Conservation (phyloP, 2,329 filamentous ascomycete genomes). For the Alternaria conjuncta region DNA sequence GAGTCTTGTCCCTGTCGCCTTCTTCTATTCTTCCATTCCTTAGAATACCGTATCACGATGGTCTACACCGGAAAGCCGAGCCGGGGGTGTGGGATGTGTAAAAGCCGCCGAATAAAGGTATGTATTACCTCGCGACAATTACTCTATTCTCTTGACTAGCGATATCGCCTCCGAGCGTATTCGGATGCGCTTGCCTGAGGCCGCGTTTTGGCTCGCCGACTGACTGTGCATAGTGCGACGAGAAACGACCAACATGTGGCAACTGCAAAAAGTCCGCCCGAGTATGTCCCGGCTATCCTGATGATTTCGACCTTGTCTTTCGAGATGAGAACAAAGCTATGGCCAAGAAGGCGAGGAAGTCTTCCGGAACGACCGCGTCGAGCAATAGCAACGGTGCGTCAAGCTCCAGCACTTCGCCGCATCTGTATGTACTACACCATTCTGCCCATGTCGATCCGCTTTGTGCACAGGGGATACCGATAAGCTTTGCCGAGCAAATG, state of each 20-base stretch:
- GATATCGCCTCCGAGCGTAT: background rate
- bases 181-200: background rate
- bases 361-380: conserved; percentile 25
- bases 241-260: conserved; percentile 44
- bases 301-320: conserved; percentile 75
- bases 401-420: conserved; percentile 39
- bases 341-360: conserved; percentile 65
- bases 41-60: conserved; percentile 33
- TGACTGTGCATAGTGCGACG: conserved; percentile 40
- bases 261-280: conserved; percentile 44
- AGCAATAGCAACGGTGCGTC: conserved; percentile 22
- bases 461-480: background rate
- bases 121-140: conserved; percentile 24
- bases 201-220: background rate
- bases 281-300: conserved; percentile 52
- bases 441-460: background rate
- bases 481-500: background rate
- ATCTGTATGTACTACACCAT: conserved; percentile 34
- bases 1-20: conserved; percentile 3
- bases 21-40: conserved; percentile 16
- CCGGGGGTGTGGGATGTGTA: conserved; percentile 74
- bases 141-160: conserved; percentile 5
- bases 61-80: conserved; percentile 52
- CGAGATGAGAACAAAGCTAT: conserved; percentile 75
- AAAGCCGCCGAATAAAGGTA: conserved; percentile 76